Conservation (phyloP, 2,329 filamentous ascomycete genomes). For the Aspergillus flavus region DNA sequence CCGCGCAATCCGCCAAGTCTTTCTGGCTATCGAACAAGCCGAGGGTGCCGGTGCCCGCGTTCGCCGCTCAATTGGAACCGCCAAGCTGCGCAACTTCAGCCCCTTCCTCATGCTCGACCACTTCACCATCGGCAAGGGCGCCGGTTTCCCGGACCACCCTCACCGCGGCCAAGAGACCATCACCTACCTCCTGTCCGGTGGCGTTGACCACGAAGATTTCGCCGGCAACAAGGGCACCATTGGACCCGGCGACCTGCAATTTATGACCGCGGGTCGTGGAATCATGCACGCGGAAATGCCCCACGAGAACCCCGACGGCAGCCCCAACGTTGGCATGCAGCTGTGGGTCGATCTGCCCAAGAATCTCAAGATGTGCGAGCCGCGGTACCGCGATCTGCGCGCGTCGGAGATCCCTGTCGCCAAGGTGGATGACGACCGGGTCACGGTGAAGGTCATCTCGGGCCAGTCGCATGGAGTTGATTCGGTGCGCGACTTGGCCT, state of each 20-base stretch:
- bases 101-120: conserved; percentile 97
- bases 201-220: conserved; percentile 90
- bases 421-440: conserved; percentile 70
- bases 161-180: conserved; percentile 85
- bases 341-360: conserved; percentile 91
- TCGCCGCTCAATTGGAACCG: conserved; percentile 82
- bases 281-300: conserved; percentile 98
- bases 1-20: conserved; percentile 78
- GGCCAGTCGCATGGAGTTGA: conserved; percentile 83
- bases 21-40: conserved; percentile 80
- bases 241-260: conserved; percentile 85
- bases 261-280: conserved; percentile 92
- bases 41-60: conserved; percentile 89
- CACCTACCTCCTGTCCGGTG: conserved; percentile 85
- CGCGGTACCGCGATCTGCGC: conserved; percentile 83
- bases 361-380: conserved; percentile 83
- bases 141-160: conserved; percentile 87
- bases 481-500: conserved; percentile 84
- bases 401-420: conserved; percentile 77
- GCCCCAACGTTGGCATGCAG: conserved; percentile 82
- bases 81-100: conserved; percentile 79
- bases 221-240: conserved; percentile 84
- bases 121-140: conserved; percentile 76
- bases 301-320: conserved; percentile 72
- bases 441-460: conserved; percentile 86